Evolutionary conservation across 2,329 filamentous ascomycete genomes (phyloP), one percentile per base, ranked within the genome.

Genomic region (Fusarium lateritium): DNA sequence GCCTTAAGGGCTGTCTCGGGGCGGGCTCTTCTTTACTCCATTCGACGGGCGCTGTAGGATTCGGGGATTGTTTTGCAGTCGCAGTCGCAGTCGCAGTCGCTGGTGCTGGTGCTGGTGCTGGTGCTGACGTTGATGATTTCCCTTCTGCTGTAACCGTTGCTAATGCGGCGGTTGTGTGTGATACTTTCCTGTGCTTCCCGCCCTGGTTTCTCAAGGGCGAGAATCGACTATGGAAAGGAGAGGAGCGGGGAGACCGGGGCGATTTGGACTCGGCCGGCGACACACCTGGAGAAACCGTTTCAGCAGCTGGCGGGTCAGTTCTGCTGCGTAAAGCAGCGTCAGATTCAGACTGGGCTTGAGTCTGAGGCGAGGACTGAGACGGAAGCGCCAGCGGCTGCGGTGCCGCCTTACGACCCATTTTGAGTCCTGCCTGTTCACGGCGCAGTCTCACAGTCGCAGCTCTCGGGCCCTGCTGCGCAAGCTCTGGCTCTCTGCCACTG

Each of bases 351-450:
- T 70, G 60, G 40, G 59, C 21, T 52, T 56, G 65, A 54, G 53
- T 28, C 57, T 62, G 63, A 63, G 51, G 55, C 51, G 58, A 63
- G 49, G 52, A 70, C 63, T 70, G 67, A 70, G 67, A 70, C 63
- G 67, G 47, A 61, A 88, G 81, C 76, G 83, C 79, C 79, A 88
- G 83, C 79, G 86, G 86, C 81, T 88, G 83, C 71, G 86, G 86
- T 79, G 83, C 85, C 75, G 84, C 80, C 79, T 87, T 89, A 78
- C 86, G 86, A 80, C 83, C 85, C 86, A 88, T 88, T 66, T 60
- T 64, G 60, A 69, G 70, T 72, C 69, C 70, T 73, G 67, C 63
- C 66, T 72, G 67, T 60, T 73, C 67, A 72, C 64, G 68, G 63
- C 67, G 59, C 67, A 70, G 67, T 70, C 63, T 70, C 55, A 61